These are phyloP conservation scores for Fraxinus quadrangulata DNA, from an alignment of 257 asterid species.

Conservation along the genomic window DNA sequence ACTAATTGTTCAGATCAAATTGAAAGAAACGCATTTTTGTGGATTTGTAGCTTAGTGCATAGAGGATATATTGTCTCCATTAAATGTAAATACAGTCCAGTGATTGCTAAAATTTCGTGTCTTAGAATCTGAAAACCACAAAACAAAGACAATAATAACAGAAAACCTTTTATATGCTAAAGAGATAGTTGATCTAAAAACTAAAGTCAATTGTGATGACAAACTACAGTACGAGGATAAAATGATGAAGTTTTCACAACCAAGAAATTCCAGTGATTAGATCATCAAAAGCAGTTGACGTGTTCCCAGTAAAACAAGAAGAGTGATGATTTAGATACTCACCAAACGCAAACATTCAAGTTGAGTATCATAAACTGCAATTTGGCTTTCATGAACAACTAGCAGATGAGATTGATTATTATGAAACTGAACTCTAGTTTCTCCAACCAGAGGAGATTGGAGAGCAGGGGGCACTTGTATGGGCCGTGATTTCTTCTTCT, in stretches of 20 bases:
- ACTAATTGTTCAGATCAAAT: neutral
- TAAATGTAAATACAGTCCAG: neutral
- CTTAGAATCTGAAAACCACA: neutral
- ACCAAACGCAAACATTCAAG: conserved; percentile 83
- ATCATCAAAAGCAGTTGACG: neutral
- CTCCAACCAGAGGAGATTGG: conserved; percentile 65
- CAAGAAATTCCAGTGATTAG: neutral
- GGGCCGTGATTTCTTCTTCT: conserved; percentile 75
- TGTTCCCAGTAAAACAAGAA: neutral
- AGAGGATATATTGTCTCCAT: neutral
- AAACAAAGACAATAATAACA: too few species aligned
- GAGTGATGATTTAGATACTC: conserved; percentile 26
- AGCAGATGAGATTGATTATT: conserved; percentile 80
- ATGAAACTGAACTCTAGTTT: conserved; percentile 86
- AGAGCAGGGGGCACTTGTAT: conserved; percentile 80
- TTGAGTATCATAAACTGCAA: conserved; percentile 75
- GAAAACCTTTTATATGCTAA: too few species aligned
- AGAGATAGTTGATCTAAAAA: too few species aligned
- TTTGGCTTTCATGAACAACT: conserved; percentile 86
- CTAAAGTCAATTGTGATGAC: neutral
- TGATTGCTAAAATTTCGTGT: neutral
- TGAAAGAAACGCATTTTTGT: neutral
- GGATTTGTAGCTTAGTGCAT: neutral
- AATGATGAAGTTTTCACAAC: neutral
- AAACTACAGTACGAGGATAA: neutral